These are phyloP conservation scores for Sordariomycetes sp. DNA, from an alignment of 2,329 filamentous ascomycete species.

Conservation along the genomic window DNA sequence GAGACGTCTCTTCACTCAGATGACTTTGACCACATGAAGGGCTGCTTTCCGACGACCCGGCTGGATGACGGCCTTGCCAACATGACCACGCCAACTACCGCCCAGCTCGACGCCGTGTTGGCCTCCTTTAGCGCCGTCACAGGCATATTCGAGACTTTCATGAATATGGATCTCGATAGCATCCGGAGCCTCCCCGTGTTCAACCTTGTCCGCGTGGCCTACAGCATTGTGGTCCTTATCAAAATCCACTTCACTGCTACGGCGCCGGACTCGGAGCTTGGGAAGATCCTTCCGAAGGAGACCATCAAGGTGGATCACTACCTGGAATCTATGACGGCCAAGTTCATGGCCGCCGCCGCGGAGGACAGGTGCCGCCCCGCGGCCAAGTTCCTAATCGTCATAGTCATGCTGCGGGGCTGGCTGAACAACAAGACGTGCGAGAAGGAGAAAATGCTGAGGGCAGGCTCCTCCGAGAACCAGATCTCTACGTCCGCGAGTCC, in stretches of 20 bases:
- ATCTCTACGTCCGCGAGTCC: background rate
- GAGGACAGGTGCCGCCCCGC: slow-evolving; percentile 55
- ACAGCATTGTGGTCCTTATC: slow-evolving; percentile 60
- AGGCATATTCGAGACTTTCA: slow-evolving; percentile 53
- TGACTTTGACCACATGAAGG: slow-evolving; percentile 20
- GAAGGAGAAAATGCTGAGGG: background rate
- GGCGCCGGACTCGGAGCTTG: slow-evolving; percentile 53
- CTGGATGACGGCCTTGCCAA: slow-evolving; percentile 29
- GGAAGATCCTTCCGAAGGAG: slow-evolving; percentile 57
- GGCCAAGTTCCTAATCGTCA: slow-evolving; percentile 59
- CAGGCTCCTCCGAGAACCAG: background rate
- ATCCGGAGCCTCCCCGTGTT: slow-evolving; percentile 60
- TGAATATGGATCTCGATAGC: slow-evolving; percentile 44
- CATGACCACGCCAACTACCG: slow-evolving; percentile 27
- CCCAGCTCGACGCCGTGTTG: slow-evolving; percentile 56
- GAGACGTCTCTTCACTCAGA: slow-evolving; percentile 63
- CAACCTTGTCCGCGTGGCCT: slow-evolving; percentile 61
- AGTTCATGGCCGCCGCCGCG: slow-evolving; percentile 53
- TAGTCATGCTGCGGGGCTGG: slow-evolving; percentile 62
- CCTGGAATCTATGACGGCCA: slow-evolving; percentile 58
- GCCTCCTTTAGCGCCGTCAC: slow-evolving; percentile 59
- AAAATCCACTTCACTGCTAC: slow-evolving; percentile 63
- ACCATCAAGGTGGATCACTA: slow-evolving; percentile 56
- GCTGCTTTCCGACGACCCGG: slow-evolving; percentile 32
- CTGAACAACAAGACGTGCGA: slow-evolving; percentile 25